These are phyloP conservation scores for Exophiala spinifera DNA, from an alignment of 2,329 filamentous ascomycete genomes.

Conservation along the genomic window DNA sequence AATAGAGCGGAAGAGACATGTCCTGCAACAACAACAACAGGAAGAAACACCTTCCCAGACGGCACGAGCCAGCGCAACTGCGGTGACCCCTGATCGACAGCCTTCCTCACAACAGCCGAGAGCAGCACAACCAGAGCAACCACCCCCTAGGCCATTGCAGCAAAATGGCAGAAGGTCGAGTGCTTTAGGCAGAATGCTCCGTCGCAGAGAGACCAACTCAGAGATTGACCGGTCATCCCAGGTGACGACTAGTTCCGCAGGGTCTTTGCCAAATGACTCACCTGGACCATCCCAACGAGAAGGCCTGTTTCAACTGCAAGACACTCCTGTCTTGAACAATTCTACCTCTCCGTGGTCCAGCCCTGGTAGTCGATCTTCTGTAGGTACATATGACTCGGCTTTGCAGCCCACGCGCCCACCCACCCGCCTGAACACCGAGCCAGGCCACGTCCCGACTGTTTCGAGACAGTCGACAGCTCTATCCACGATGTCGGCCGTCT, in stretches of 20 bases:
- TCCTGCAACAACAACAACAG: background rate
- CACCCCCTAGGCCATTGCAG: background rate
- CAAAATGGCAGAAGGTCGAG: conserved; percentile 6
- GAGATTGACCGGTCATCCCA: background rate
- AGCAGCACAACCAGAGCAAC: background rate
- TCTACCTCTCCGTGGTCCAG: conserved; percentile 12
- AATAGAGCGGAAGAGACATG: conserved; percentile 11
- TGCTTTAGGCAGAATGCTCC: conserved; percentile 5
- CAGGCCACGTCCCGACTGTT: background rate
- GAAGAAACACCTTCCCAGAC: background rate
- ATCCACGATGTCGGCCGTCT: conserved; percentile 3
- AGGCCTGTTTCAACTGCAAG: conserved; percentile 1
- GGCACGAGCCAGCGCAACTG: background rate
- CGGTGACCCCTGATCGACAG: background rate
- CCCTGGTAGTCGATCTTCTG: conserved; percentile 6
- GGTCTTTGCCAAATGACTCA: background rate
- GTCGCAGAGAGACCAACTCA: conserved; percentile 4
- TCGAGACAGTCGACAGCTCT: conserved; percentile 5
- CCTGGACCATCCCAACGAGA: conserved; percentile 8
- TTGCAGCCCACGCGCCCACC: background rate
- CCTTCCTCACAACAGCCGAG: background rate
- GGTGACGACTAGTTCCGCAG: background rate
- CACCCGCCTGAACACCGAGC: background rate
- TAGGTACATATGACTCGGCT: conserved; percentile 1
- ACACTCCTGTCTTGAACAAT: conserved; percentile 6